Evolutionary conservation across 192 early-diverging fungal genomes (phyloP).

Genomic region (Coemansia sp.): DNA sequence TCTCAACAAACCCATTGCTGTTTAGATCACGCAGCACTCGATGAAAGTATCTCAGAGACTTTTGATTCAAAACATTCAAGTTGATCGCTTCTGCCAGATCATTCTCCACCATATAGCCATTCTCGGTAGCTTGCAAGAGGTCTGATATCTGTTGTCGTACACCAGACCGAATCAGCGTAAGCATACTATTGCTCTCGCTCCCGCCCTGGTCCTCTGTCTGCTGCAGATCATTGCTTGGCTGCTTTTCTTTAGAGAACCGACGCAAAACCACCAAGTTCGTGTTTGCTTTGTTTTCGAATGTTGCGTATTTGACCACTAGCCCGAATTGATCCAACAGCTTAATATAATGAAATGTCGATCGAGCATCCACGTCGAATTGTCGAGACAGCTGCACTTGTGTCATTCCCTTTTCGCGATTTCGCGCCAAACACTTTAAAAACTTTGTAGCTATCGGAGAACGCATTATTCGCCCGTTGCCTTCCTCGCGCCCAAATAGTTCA

Average conservation of each 20-base stretch:
- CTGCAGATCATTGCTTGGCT: not conserved
- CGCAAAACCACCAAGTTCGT: slow-evolving; percentile 46
- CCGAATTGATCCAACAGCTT: slow-evolving; percentile 34
- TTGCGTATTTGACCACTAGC: slow-evolving; percentile 23
- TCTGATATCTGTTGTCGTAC: slow-evolving; percentile 20
- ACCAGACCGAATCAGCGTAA: slow-evolving; percentile 11
- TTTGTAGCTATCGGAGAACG: slow-evolving; percentile 12
- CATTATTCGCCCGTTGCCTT: slow-evolving; percentile 23
- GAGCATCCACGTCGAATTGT: slow-evolving; percentile 22
- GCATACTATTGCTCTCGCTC: not conserved
- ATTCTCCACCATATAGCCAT: slow-evolving; percentile 31
- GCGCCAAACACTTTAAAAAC: slow-evolving; percentile 23
- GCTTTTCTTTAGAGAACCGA: slow-evolving; percentile 5
- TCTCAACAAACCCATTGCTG: slow-evolving; percentile 16
- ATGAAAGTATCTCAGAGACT: slow-evolving; percentile 34
- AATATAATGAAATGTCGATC: slow-evolving; percentile 42
- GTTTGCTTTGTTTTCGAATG: slow-evolving; percentile 22
- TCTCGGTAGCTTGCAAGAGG: slow-evolving; percentile 12
- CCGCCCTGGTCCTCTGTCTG: not conserved
- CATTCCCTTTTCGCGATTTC: slow-evolving; percentile 29
- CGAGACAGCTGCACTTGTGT: slow-evolving; percentile 30
- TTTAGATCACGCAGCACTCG: slow-evolving; percentile 19
- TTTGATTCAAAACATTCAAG: slow-evolving; percentile 22
- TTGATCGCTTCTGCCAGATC: slow-evolving; percentile 32
- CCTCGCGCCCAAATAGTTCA: slow-evolving; percentile 31